Evolutionary conservation across 208 protist genomes (phyloP).

Genomic region (Trypanosoma caninum): DNA sequence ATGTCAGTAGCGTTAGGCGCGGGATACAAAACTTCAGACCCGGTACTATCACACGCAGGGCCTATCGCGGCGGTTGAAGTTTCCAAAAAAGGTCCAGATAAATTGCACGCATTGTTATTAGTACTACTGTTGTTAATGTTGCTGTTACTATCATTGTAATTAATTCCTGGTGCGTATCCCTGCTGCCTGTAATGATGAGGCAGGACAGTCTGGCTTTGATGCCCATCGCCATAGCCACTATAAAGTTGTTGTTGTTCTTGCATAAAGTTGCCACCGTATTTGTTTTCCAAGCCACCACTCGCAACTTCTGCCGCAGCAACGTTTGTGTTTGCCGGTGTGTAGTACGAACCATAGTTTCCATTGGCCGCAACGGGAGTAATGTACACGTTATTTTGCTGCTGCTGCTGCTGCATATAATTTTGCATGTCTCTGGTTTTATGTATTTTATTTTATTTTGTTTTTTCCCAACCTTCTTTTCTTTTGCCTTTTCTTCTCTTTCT

Average conservation of each 20-base stretch:
- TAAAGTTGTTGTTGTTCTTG: constrained; percentile 23
- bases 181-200: too few species aligned
- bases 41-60: too few species aligned
- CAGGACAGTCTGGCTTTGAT: too few species aligned
- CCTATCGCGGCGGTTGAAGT: too few species aligned
- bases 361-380: background rate
- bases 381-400: constrained; percentile 5
- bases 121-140: background rate
- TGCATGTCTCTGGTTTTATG: background rate
- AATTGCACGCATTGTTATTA: constrained; percentile 4
- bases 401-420: constrained; percentile 6
- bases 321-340: background rate
- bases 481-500: constrained; percentile 1
- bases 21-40: constrained; percentile 17
- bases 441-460: too few species aligned
- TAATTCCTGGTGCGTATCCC: too few species aligned
- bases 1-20: constrained; percentile 46
- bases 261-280: constrained; percentile 4
- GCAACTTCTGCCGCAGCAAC: background rate
- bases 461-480: background rate
- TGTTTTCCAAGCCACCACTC: background rate
- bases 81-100: too few species aligned
- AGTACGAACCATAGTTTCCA: constrained; percentile 16
- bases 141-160: too few species aligned
- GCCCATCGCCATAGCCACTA: constrained; percentile 5